Evolutionary conservation across 345 rosid genomes (phyloP).

Genomic region (Noccaea bulbosa): DNA sequence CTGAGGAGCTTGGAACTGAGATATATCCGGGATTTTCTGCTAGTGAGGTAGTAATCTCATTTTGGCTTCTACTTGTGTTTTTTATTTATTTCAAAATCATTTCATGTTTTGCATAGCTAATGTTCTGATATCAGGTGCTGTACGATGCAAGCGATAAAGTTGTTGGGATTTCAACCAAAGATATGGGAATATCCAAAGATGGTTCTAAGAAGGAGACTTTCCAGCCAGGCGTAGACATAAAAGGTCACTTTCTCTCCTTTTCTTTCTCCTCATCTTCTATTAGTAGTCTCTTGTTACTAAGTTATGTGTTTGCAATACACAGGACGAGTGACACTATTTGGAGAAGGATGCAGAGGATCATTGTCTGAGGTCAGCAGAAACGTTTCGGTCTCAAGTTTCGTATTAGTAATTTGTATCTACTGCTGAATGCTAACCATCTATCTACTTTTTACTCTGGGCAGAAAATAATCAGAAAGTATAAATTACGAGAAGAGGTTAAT

Average conservation of each 20-base stretch:
- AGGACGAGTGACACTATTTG: slow-evolving; percentile 80
- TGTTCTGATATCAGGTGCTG: slow-evolving; percentile 57
- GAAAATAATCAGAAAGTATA: slow-evolving; percentile 70
- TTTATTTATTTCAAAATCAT: neutral
- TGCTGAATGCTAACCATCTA: slow-evolving; percentile 34
- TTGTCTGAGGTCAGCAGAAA: slow-evolving; percentile 75
- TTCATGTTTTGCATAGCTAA: slow-evolving; percentile 26
- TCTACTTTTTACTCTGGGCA: slow-evolving; percentile 39
- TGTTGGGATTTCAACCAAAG: slow-evolving; percentile 86
- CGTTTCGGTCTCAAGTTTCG: slow-evolving; percentile 17
- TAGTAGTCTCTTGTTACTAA: slow-evolving; percentile 18
- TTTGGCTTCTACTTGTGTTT: neutral
- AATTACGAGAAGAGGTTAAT: slow-evolving; percentile 72
- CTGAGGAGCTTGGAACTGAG: slow-evolving; percentile 94
- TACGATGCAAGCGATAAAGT: slow-evolving; percentile 68
- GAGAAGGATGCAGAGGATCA: slow-evolving; percentile 98
- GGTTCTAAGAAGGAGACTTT: slow-evolving; percentile 86
- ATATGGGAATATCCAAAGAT: slow-evolving; percentile 96
- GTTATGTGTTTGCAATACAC: slow-evolving; percentile 40
- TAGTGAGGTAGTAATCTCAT: slow-evolving; percentile 64
- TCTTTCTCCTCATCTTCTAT: neutral
- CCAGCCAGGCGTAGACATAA: slow-evolving; percentile 80
- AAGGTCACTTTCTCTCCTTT: slow-evolving; percentile 55
- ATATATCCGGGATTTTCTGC: slow-evolving; percentile 98
- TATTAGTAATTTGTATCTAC: neutral